Base-by-base conservation (phyloP, 352 stramenopile genomes). In the Globisporangium parvum region DNA sequence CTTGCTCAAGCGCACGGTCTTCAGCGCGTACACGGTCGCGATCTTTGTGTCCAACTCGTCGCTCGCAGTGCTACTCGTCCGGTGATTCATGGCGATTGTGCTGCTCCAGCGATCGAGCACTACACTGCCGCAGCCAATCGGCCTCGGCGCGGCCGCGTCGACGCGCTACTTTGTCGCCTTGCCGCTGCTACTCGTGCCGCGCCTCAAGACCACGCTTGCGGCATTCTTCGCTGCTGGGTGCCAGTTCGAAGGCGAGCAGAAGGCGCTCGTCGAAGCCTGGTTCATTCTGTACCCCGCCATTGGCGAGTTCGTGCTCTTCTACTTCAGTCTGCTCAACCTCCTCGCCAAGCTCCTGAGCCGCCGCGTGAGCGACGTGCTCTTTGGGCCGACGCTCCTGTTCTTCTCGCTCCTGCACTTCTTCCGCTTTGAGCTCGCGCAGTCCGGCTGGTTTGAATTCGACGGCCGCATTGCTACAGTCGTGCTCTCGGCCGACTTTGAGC, bases 251-350 rank as follows among this genome's bases (percentile, higher is more conserved):
- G 69, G 60, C 2, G 20, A 57, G 0, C 57, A 72, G 48, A 39
- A 35, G 10, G 54, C 55, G 3, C 45, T 74, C 1, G 26, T n/a
- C 0, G 53, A 68, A 3, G 53, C 63, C 4, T 74, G 66, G 63
- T 72, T 72, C 42, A 47, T 62, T 23, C 55, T 77, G 18, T 77
- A 77, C 23, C 65, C 69, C 1, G 56, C 53, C 14, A 65, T 69
- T 44, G 65, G 45, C 14, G 63, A 72, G 23, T 42, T 65, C 6
- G 12, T 74, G 9, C n/a, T 74, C 11, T 45, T 71, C 17, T 57
- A 54, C 56, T 73, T 52, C 42, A 69, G 65, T 24, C 6, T 69
- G 2, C 41, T 76, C 1, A 73, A 69, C 23, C 18, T 56, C 0
- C n/a, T 53, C 10, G 56, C 54, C 20, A 64, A 65, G 42, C 9